A percentile compares a stretch with the other conserved stretches of the same genome.
Conservation (phyloP, 768 basidiomycete species). For the Coprinellus aureogranulatus region DNA sequence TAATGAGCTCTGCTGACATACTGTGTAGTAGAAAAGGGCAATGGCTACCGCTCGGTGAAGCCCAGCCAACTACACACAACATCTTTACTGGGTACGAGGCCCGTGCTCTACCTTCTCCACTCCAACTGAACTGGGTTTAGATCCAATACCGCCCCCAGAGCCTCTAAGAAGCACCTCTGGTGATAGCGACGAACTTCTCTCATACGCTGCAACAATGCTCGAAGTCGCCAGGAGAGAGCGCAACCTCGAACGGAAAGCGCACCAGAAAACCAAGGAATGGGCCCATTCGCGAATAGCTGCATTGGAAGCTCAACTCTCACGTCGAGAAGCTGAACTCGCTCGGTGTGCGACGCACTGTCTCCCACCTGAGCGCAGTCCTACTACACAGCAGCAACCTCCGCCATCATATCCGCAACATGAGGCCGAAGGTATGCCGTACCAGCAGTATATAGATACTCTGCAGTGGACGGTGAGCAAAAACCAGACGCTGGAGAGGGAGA, state of each 20-base stretch:
- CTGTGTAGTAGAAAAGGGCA: conserved; percentile 41
- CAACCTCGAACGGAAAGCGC: conserved; percentile 42
- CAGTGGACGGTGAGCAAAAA: conserved; percentile 40
- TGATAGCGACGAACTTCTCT: conserved; percentile 26
- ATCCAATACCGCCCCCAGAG: background rate
- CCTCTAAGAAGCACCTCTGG: background rate
- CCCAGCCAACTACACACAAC: conserved; percentile 41
- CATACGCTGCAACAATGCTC: conserved; percentile 47
- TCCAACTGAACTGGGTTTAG: background rate
- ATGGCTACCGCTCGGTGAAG: conserved; percentile 46
- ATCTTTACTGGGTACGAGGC: conserved; percentile 40
- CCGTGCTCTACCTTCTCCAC: too few species aligned
- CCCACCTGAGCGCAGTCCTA: background rate
- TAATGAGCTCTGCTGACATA: too few species aligned
- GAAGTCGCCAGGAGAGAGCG: conserved; percentile 40
- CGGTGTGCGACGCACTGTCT: conserved; percentile 20
- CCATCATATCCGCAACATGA: too few species aligned
- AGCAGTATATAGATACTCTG: conserved; percentile 39
- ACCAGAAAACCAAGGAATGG: conserved; percentile 35
- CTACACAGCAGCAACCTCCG: background rate
- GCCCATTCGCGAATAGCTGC: conserved; percentile 40
- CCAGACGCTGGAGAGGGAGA: conserved; percentile 42
- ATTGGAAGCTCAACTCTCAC: conserved; percentile 53
- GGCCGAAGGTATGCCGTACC: conserved; percentile 24
- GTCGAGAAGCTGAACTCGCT: conserved; percentile 57